phyloP scores from a whole-genome alignment of 306 rosid species.

The Cucumis melo region DNA sequence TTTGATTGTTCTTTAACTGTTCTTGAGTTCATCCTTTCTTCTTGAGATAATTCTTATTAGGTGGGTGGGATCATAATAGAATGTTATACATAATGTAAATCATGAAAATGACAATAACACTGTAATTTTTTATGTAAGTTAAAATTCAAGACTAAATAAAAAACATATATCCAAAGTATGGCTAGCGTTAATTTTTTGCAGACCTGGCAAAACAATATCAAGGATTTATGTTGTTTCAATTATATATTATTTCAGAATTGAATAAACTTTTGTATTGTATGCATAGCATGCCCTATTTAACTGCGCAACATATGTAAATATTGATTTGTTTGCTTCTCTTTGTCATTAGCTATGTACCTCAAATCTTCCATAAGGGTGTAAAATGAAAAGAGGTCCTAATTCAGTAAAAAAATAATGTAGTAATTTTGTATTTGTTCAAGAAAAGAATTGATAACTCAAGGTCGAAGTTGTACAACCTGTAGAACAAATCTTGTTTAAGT shows the following conservation, averaged over 20 bases:
- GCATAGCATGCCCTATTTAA: background rate
- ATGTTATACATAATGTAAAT: background rate
- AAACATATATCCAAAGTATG: background rate
- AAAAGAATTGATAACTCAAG: background rate
- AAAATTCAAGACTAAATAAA: background rate
- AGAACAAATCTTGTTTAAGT: no score
- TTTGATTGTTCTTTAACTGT: no score
- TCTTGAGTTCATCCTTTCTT: no score
- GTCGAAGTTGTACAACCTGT: no score
- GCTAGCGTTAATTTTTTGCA: background rate
- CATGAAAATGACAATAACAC: background rate
- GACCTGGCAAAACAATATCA: background rate
- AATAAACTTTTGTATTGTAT: background rate
- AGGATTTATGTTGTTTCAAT: background rate
- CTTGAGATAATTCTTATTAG: no score
- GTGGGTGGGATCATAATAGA: no score
- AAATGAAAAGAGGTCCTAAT: background rate
- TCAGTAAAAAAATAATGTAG: no score
- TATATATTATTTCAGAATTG: background rate
- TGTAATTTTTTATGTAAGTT: background rate
- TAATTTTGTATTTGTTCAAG: background rate
- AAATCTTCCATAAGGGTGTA: background rate
- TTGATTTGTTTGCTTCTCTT: background rate
- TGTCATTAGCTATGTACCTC: background rate
- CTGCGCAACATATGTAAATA: background rate